A percentile compares a stretch with the other conserved stretches of the same genome.
phyloP scores from a whole-genome alignment of 345 rosid species.

The Euphorbia tirucalli region DNA sequence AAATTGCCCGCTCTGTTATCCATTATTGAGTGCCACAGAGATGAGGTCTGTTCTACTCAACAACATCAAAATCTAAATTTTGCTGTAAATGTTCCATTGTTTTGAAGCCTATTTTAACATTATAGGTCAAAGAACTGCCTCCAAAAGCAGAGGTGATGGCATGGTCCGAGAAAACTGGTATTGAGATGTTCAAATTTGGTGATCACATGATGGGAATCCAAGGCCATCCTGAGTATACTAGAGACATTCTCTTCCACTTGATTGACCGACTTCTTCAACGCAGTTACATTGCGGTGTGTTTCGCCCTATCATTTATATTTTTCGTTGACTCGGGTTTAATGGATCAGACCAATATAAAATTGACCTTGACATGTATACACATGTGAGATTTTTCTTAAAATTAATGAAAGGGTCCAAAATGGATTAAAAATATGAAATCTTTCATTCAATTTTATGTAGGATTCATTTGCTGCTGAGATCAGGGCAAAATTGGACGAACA shows the following conservation, averaged over 20 bases:
- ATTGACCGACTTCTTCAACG: constrained; percentile 44
- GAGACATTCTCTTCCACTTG: constrained; percentile 55
- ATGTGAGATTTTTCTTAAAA: too few species aligned
- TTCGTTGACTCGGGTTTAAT: too few species aligned
- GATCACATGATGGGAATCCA: constrained; percentile 76
- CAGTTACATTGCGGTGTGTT: constrained; percentile 32
- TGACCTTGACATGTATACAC: too few species aligned
- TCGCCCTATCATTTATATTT: too few species aligned
- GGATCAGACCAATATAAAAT: too few species aligned
- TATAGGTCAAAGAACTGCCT: constrained; percentile 52
- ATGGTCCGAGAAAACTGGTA: constrained; percentile 45
- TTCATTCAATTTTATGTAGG: constrained; percentile 22
- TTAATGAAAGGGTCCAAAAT: not conserved
- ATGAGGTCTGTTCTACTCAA: constrained; percentile 46
- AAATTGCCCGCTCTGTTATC: constrained; percentile 38
- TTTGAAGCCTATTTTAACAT: not conserved
- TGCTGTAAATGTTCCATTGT: not conserved
- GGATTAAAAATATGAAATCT: not conserved
- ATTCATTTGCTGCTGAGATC: constrained; percentile 38
- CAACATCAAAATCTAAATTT: not conserved
- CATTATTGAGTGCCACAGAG: constrained; percentile 57
- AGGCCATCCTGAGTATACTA: constrained; percentile 72
- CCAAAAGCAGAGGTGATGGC: constrained; percentile 49
- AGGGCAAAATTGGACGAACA: constrained; percentile 39
- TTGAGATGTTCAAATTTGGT: constrained; percentile 61